Percentiles rank a stretch among this genome's conserved stretches.
These are phyloP conservation scores for Boletus rubroflammeus DNA, from an alignment of 768 basidiomycete genomes.

Conservation along the genomic window DNA sequence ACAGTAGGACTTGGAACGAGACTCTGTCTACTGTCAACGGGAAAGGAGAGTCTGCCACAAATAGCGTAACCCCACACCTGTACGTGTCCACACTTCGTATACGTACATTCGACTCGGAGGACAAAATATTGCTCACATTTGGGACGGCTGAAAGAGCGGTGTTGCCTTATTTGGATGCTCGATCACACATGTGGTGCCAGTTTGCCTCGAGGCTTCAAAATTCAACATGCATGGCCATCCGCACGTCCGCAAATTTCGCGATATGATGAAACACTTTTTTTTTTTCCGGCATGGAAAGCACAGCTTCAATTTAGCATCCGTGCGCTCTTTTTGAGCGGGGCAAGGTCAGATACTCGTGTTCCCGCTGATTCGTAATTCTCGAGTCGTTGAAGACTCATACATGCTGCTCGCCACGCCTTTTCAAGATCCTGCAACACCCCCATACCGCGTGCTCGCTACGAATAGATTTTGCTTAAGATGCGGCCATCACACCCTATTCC, in stretches of 20 bases:
- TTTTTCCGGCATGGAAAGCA: conserved; percentile 16
- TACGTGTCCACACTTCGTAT: too few relatives aligned
- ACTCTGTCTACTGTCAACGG: not conserved
- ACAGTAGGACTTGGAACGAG: not conserved
- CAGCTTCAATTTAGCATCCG: conserved; percentile 19
- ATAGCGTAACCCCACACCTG: not conserved
- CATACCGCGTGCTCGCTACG: conserved; percentile 28
- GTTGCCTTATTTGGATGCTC: conserved; percentile 4
- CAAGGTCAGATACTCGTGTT: conserved; percentile 22
- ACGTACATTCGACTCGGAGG: too few relatives aligned
- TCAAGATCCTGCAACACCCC: conserved; percentile 23
- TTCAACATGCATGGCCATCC: not conserved
- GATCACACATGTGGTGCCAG: not conserved
- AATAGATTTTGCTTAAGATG: conserved; percentile 29
- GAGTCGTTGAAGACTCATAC: conserved; percentile 10
- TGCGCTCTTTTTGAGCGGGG: conserved; percentile 25
- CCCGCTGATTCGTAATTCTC: conserved; percentile 17
- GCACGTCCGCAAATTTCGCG: conserved; percentile 1
- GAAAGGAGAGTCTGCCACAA: not conserved
- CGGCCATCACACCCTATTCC: conserved; percentile 21
- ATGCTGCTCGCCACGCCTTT: conserved; percentile 32
- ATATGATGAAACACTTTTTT: conserved; percentile 12
- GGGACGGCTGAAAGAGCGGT: not conserved
- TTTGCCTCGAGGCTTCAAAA: conserved; percentile 25
- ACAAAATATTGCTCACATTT: not conserved